phyloP scores from a whole-genome alignment of 441 rosid species.

The Raphanus hybrid region DNA sequence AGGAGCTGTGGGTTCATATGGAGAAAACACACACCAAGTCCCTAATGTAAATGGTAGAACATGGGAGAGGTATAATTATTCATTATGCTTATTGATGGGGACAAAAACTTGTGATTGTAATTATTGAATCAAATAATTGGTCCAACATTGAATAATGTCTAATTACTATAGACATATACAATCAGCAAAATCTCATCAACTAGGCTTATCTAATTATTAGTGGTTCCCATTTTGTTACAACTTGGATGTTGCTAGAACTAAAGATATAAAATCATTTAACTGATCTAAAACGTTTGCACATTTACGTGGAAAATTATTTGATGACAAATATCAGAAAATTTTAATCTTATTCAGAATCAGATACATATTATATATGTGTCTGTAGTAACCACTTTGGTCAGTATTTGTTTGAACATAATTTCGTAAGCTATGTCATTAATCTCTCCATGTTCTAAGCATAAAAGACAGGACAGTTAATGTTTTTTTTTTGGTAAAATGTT shows the following conservation, averaged over 20 bases:
- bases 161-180: conserved; percentile 6
- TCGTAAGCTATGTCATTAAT: background rate
- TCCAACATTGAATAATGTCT: conserved; percentile 25
- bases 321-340: background rate
- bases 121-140: conserved; percentile 33
- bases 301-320: background rate
- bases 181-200: conserved; percentile 21
- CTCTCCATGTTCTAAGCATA: conserved; percentile 37
- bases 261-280: background rate
- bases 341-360: too few species aligned
- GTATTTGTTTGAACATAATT: background rate
- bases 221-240: conserved; percentile 20
- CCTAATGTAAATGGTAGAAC: conserved; percentile 29
- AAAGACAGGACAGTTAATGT: background rate
- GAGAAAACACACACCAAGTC: too few species aligned
- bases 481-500: too few species aligned
- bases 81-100: conserved; percentile 35
- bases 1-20: too few species aligned
- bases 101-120: conserved; percentile 32
- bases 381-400: background rate
- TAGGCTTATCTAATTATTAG: conserved; percentile 22
- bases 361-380: too few species aligned
- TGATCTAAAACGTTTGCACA: background rate
- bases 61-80: conserved; percentile 22
- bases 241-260: conserved; percentile 19